A percentile compares a stretch with the other conserved stretches of the same genome.
Evolutionary conservation across 1,284 basidiomycete species (phyloP).

Genomic region (Ustilago esculenta): DNA sequence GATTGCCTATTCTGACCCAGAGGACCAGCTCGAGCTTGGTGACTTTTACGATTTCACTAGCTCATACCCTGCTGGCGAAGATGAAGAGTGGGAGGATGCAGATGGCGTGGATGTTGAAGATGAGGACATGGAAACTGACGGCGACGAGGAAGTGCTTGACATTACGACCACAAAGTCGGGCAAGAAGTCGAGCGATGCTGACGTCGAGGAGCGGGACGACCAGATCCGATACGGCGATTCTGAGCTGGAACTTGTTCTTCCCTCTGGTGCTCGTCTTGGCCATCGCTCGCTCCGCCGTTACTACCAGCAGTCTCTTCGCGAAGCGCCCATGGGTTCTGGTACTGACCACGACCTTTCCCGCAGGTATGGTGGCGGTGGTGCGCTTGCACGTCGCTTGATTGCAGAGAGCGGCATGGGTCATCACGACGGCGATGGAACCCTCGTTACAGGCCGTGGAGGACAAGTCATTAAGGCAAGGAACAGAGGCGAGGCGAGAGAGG

Average conservation of each 20-base stretch:
- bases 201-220: conserved; percentile 73
- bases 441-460: conserved; percentile 53
- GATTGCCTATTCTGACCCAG: conserved; percentile 84
- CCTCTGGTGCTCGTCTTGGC: conserved; percentile 89
- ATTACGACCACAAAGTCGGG: conserved; percentile 13
- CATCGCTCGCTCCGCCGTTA: conserved; percentile 88
- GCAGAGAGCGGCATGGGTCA: conserved; percentile 45
- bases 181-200: conserved; percentile 66
- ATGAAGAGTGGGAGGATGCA: conserved; percentile 62
- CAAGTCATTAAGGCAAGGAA: conserved; percentile 72
- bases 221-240: conserved; percentile 69
- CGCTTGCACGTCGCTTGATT: conserved; percentile 54
- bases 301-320: conserved; percentile 76
- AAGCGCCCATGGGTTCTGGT: conserved; percentile 35
- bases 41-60: conserved; percentile 92
- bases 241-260: conserved; percentile 88
- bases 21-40: conserved; percentile 84
- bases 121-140: conserved; percentile 48
- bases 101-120: conserved; percentile 28
- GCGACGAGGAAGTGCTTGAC: conserved; percentile 18
- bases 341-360: conserved; percentile 24
- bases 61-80: conserved; percentile 74
- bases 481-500: conserved; percentile 90
- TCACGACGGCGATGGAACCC: conserved; percentile 33
- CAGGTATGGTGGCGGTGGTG: conserved; percentile 43